These are phyloP conservation scores for Chamaecrista fasciculata DNA, from an alignment of 306 rosid species.

Conservation along the genomic window DNA sequence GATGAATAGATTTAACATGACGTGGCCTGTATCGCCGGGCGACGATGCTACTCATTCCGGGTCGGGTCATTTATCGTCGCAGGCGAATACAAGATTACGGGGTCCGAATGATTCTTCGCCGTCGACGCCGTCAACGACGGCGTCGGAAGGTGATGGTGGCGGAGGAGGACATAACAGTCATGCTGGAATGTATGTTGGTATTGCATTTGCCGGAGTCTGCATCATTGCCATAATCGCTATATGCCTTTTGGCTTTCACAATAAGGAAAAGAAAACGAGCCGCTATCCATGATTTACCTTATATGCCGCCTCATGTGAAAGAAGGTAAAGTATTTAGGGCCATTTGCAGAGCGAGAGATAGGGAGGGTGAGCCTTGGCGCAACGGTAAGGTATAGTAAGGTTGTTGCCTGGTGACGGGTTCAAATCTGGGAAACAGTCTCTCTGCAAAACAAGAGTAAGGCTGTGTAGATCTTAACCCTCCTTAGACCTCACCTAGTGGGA, in stretches of 20 bases:
- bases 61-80: neutral
- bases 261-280: conserved; percentile 40
- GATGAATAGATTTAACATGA: neutral
- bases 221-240: conserved; percentile 44
- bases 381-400: too few relatives aligned
- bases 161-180: neutral
- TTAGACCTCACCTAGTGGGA: too few relatives aligned
- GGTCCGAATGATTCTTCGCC: conserved; percentile 5
- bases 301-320: conserved; percentile 31
- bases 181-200: conserved; percentile 42
- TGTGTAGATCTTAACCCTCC: too few relatives aligned
- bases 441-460: too few relatives aligned
- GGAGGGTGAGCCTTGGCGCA: too few relatives aligned
- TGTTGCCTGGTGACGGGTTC: too few relatives aligned
- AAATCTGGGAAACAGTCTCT: too few relatives aligned
- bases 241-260: conserved; percentile 24
- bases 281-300: conserved; percentile 28
- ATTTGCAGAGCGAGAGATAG: too few relatives aligned
- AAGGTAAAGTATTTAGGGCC: conserved; percentile 37
- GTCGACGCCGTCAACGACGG: too few relatives aligned
- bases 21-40: neutral
- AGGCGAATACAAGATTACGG: neutral
- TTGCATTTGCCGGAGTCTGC: conserved; percentile 50
- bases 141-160: neutral
- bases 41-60: neutral